phyloP scores from a whole-genome alignment of 441 rosid genomes.

The Erodium chrysanthum region DNA sequence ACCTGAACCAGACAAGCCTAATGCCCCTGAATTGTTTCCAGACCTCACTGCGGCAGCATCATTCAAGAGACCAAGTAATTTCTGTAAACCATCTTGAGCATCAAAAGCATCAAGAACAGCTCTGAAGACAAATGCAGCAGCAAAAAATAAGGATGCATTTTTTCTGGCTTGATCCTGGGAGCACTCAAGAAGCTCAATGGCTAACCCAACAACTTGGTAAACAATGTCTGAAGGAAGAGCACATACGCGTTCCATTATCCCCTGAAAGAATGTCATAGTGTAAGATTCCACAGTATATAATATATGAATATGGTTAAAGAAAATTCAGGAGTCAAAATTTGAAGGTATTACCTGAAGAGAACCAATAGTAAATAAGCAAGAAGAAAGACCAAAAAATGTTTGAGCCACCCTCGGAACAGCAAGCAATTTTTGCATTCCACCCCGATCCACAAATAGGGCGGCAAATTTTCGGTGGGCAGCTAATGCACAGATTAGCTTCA shows the following conservation, averaged over 20 bases:
- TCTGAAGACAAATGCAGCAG: constrained; percentile 88
- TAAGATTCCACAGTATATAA: constrained; percentile 14
- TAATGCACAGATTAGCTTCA: constrained; percentile 95
- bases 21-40: constrained; percentile 57
- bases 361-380: constrained; percentile 81
- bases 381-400: constrained; percentile 80
- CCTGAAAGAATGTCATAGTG: constrained; percentile 36
- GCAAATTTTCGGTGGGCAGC: constrained; percentile 98
- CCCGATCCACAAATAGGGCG: constrained; percentile 91
- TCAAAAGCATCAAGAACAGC: constrained; percentile 97
- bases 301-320: constrained; percentile 8
- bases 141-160: constrained; percentile 87
- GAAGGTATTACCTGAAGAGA: constrained; percentile 67
- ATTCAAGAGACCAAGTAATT: constrained; percentile 62
- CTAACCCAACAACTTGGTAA: constrained; percentile 74
- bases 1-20: constrained; percentile 37
- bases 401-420: constrained; percentile 65
- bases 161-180: constrained; percentile 82
- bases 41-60: constrained; percentile 90
- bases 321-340: constrained; percentile 3
- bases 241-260: constrained; percentile 95
- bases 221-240: constrained; percentile 83
- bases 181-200: constrained; percentile 77
- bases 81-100: constrained; percentile 76
- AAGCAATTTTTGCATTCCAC: constrained; percentile 92